These are phyloP conservation scores for Myxozyma geophila DNA, from an alignment of 805 yeast genomes.

Conservation along the genomic window DNA sequence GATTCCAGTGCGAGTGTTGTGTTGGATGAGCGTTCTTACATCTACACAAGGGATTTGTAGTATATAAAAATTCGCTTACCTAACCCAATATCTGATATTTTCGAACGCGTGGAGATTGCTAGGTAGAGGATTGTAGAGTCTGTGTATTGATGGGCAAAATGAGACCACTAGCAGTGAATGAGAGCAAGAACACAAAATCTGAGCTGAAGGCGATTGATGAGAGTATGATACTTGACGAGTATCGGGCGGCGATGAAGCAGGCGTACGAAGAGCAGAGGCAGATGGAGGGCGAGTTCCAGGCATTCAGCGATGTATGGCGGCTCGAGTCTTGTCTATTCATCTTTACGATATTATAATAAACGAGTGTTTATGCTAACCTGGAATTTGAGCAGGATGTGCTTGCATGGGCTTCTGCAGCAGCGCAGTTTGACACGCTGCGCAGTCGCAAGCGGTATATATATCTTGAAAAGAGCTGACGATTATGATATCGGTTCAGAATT, in stretches of 20 bases:
- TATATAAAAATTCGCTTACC: too few species aligned
- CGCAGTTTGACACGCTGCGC: slow-evolving; percentile 24
- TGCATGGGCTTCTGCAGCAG: slow-evolving; percentile 24
- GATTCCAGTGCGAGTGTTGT: too few species aligned
- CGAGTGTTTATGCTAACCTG: too few species aligned
- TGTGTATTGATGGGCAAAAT: too few species aligned
- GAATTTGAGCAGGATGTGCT: slow-evolving; percentile 12
- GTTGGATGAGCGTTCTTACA: too few species aligned
- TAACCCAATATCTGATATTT: too few species aligned
- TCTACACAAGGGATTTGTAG: too few species aligned
- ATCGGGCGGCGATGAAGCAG: slow-evolving; percentile 19
- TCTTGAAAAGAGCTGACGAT: too few species aligned
- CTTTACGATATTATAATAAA: too few species aligned
- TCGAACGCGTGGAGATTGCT: too few species aligned
- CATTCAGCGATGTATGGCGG: slow-evolving; percentile 13
- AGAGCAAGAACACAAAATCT: background rate
- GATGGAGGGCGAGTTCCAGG: slow-evolving; percentile 20
- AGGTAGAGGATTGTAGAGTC: too few species aligned
- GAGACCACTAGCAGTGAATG: background rate
- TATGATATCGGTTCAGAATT: too few species aligned
- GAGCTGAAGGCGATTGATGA: slow-evolving; percentile 11
- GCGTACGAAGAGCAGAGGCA: slow-evolving; percentile 24
- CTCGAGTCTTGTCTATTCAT: background rate
- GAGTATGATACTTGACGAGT: slow-evolving; percentile 13
- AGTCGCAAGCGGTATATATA: slow-evolving; percentile 26